These are phyloP conservation scores for Sugiyamaella chiloensis DNA, from an alignment of 805 yeast genomes.

Conservation along the genomic window DNA sequence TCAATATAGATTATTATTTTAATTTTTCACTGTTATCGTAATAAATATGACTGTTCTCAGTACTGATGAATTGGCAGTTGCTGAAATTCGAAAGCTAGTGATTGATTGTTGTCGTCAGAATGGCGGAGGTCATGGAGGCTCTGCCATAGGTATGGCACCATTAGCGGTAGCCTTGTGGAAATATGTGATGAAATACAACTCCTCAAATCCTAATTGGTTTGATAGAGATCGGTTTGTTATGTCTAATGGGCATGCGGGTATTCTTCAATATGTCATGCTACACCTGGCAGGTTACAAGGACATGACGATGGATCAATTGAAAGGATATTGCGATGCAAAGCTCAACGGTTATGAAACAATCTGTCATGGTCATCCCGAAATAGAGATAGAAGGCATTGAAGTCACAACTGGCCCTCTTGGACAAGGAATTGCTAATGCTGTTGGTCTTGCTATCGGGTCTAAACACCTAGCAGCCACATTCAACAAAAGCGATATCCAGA, in stretches of 20 bases:
- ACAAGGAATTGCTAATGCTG: constrained; percentile 42
- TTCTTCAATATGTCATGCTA: constrained; percentile 34
- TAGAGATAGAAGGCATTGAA: constrained; percentile 37
- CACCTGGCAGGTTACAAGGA: constrained; percentile 39
- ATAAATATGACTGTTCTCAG: neutral
- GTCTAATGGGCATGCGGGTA: constrained; percentile 40
- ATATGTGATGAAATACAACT: constrained; percentile 34
- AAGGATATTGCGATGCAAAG: constrained; percentile 33
- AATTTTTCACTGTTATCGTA: too few species aligned
- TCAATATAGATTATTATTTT: too few species aligned
- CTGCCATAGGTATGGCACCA: constrained; percentile 44
- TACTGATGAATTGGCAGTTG: constrained; percentile 5
- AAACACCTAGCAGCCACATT: constrained; percentile 37
- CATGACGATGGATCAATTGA: constrained; percentile 37
- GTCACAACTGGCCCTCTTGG: constrained; percentile 43
- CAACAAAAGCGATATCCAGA: constrained; percentile 35
- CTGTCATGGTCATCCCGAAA: constrained; percentile 43
- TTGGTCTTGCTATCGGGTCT: constrained; percentile 41
- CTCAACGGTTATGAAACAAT: constrained; percentile 21
- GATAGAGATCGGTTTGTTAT: constrained; percentile 40
- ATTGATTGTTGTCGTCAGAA: constrained; percentile 25
- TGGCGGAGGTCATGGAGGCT: constrained; percentile 41
- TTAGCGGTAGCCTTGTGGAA: constrained; percentile 39
- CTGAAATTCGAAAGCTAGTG: constrained; percentile 22
- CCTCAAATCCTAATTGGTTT: constrained; percentile 35